Conservation (phyloP, 2,329 filamentous ascomycete genomes). For the Aspergillus persii region DNA sequence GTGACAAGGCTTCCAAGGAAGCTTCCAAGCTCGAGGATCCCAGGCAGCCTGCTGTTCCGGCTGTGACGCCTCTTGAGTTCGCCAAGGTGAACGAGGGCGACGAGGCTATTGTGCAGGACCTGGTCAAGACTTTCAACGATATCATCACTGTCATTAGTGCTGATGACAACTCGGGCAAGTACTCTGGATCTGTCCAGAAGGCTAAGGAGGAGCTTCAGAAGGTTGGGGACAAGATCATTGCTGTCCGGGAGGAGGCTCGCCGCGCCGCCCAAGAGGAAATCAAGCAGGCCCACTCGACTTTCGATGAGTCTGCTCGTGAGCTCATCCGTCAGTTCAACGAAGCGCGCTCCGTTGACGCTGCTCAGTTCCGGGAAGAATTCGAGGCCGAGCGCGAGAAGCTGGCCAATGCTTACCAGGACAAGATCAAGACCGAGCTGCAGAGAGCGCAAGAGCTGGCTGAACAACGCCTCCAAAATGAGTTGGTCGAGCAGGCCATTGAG, state of each 20-base stretch:
- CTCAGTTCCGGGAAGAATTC: conserved; percentile 82
- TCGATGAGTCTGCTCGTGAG: conserved; percentile 82
- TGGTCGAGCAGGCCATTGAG: conserved; percentile 85
- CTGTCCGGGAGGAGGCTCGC: conserved; percentile 67
- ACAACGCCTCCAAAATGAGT: conserved; percentile 76
- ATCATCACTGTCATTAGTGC: conserved; percentile 91
- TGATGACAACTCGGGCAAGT: conserved; percentile 74
- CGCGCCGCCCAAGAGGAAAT: conserved; percentile 74
- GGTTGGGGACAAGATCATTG: conserved; percentile 74
- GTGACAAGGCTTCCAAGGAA: conserved; percentile 26
- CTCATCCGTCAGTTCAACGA: conserved; percentile 85
- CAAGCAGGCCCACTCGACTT: conserved; percentile 67
- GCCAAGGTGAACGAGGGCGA: conserved; percentile 71
- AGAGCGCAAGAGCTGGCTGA: conserved; percentile 77
- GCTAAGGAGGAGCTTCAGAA: conserved; percentile 79
- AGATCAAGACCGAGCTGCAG: conserved; percentile 74
- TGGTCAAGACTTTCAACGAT: conserved; percentile 94
- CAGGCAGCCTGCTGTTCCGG: conserved; percentile 41
- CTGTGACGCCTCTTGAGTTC: conserved; percentile 71
- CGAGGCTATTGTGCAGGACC: conserved; percentile 86
- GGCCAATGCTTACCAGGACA: conserved; percentile 73
- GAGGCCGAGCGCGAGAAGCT: conserved; percentile 81
- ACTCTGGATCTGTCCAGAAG: conserved; percentile 74
- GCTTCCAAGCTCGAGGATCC: conserved; percentile 34
- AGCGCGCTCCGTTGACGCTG: conserved; percentile 77